Evolutionary conservation across 352 stramenopile genomes (phyloP).

Genomic region (Pythium monospermum): DNA sequence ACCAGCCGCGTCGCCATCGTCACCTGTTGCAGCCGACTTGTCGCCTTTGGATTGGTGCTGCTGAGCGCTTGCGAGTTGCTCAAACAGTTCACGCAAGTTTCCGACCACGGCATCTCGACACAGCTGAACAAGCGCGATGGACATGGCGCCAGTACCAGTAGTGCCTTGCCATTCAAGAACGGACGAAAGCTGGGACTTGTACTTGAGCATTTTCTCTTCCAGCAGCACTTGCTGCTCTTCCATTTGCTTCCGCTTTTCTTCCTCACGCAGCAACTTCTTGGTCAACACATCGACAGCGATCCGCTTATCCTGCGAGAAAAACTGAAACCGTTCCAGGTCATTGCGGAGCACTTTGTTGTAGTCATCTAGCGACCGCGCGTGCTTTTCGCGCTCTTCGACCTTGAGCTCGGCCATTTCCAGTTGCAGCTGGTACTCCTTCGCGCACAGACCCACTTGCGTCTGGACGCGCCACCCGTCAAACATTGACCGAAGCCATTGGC

Average conservation of each 20-base stretch:
- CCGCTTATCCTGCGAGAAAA: conserved; percentile 73
- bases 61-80: neutral
- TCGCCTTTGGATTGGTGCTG: neutral
- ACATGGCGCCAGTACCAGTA: conserved; percentile 30
- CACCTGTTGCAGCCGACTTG: neutral
- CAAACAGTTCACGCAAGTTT: conserved; percentile 50
- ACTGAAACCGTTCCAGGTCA: conserved; percentile 72
- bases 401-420: conserved; percentile 51
- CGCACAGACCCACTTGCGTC: conserved; percentile 27
- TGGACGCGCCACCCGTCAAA: conserved; percentile 44
- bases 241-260: conserved; percentile 54
- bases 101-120: conserved; percentile 46
- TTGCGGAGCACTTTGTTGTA: conserved; percentile 68
- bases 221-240: conserved; percentile 51
- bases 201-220: conserved; percentile 37
- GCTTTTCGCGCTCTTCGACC: conserved; percentile 52
- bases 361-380: conserved; percentile 58
- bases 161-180: conserved; percentile 57
- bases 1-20: neutral
- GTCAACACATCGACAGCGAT: conserved; percentile 70
- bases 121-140: conserved; percentile 40
- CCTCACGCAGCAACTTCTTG: conserved; percentile 69
- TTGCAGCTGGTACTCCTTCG: conserved; percentile 44
- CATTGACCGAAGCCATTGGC: conserved; percentile 33
- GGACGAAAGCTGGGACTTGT: conserved; percentile 39